phyloP scores from a whole-genome alignment of 164 flowering plant genomes.

The Kingdonia uniflora region DNA sequence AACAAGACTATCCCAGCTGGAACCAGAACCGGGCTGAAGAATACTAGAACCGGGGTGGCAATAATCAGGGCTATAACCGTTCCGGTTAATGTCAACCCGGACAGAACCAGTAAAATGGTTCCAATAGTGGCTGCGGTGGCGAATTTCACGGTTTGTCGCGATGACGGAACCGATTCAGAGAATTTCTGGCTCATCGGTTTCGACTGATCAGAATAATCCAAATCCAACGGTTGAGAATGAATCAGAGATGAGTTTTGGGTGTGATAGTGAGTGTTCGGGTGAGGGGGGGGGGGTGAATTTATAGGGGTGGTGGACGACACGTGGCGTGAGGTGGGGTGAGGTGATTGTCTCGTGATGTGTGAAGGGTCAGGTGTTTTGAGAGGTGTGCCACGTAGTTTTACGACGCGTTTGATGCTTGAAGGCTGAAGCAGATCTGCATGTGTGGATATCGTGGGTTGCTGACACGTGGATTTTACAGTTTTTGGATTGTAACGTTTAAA shows the following conservation, averaged over 20 bases:
- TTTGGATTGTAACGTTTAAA: neutral
- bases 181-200: conserved; percentile 11
- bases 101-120: conserved; percentile 17
- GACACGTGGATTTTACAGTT: neutral
- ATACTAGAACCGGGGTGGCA: conserved; percentile 37
- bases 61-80: conserved; percentile 30
- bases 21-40: conserved; percentile 46
- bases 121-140: conserved; percentile 31
- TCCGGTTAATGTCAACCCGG: conserved; percentile 40
- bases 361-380: conserved; percentile 6
- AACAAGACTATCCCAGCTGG: conserved; percentile 31
- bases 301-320: neutral
- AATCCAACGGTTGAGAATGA: neutral
- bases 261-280: neutral
- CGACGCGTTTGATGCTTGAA: neutral
- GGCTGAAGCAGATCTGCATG: neutral
- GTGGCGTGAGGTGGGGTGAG: neutral
- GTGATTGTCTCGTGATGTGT: conserved; percentile 7
- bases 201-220: conserved; percentile 9
- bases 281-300: neutral
- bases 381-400: neutral
- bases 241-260: neutral
- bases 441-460: neutral
- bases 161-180: conserved; percentile 11
- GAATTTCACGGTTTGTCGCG: conserved; percentile 30